A percentile compares a stretch with the other conserved stretches of the same genome.
Conservation (phyloP, 148 eudicot genomes). For the Fallopia convolvulus region DNA sequence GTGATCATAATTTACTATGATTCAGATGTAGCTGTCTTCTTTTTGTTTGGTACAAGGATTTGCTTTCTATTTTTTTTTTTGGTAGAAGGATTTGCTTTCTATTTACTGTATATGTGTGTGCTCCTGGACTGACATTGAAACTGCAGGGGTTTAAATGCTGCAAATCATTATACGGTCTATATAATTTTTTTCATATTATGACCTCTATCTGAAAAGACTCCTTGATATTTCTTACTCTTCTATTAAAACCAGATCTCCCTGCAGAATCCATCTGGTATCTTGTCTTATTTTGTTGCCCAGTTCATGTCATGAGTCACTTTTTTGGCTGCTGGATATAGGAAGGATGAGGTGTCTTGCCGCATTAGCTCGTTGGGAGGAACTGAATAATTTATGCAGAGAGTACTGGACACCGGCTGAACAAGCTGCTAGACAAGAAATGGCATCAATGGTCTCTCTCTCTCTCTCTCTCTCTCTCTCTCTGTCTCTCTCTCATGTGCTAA, state of each 20-base stretch:
- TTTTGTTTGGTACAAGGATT: not conserved
- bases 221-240: too few species aligned
- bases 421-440: slow-evolving; percentile 91
- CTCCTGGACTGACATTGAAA: not conserved
- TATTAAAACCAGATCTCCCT: not conserved
- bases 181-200: not conserved
- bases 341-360: slow-evolving; percentile 98
- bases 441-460: slow-evolving; percentile 67
- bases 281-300: not conserved
- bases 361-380: slow-evolving; percentile 98
- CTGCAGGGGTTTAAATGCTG: not conserved
- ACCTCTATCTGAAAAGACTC: too few species aligned
- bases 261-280: not conserved
- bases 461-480: not conserved
- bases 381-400: slow-evolving; percentile 77
- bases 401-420: slow-evolving; percentile 96
- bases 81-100: not conserved
- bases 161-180: not conserved
- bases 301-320: not conserved
- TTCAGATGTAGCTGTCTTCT: not conserved
- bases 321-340: slow-evolving; percentile 30
- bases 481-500: not conserved
- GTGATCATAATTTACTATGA: not conserved
- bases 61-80: not conserved
- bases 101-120: not conserved